A percentile compares a stretch with the other conserved stretches of the same genome.
Conservation (phyloP, 2,329 filamentous ascomycete genomes). For the Monilinia fructigena region DNA sequence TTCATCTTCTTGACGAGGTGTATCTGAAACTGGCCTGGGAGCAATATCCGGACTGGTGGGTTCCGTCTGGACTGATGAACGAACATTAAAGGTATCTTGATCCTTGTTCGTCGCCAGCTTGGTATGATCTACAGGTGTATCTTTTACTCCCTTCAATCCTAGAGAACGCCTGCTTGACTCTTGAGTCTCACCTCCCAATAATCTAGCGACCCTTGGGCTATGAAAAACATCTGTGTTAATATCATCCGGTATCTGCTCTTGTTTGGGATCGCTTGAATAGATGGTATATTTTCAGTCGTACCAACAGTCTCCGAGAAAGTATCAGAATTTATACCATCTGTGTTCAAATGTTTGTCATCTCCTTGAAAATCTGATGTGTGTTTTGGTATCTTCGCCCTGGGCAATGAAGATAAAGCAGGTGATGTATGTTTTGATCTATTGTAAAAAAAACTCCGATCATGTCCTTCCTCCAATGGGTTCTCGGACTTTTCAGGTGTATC, state of each 20-base stretch:
- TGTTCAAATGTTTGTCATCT: conserved; percentile 28
- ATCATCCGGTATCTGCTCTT: conserved; percentile 54
- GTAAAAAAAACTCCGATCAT: conserved; percentile 57
- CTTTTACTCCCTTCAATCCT: conserved; percentile 40
- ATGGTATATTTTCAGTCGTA: conserved; percentile 24
- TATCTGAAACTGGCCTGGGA: not conserved
- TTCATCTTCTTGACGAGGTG: conserved; percentile 33
- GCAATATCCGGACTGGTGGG: conserved; percentile 26
- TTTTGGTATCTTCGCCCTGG: conserved; percentile 55
- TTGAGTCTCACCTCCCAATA: conserved; percentile 50
- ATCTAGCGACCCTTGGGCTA: conserved; percentile 55
- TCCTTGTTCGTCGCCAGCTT: conserved; percentile 38
- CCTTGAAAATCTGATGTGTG: conserved; percentile 43
- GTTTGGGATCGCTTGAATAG: conserved; percentile 37
- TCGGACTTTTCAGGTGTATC: conserved; percentile 42
- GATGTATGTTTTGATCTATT: conserved; percentile 48
- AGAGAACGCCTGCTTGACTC: conserved; percentile 28
- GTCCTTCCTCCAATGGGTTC: conserved; percentile 32
- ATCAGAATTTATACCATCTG: conserved; percentile 34
- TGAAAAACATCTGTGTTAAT: conserved; percentile 62
- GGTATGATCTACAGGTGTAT: conserved; percentile 41
- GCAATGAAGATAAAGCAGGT: conserved; percentile 51
- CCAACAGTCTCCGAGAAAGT: conserved; percentile 40
- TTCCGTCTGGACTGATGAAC: conserved; percentile 22
- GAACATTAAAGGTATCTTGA: conserved; percentile 41